Evolutionary conservation across 768 basidiomycete species (phyloP), one percentile per base, ranked within the genome.

Genomic region (Suillus variegatus): DNA sequence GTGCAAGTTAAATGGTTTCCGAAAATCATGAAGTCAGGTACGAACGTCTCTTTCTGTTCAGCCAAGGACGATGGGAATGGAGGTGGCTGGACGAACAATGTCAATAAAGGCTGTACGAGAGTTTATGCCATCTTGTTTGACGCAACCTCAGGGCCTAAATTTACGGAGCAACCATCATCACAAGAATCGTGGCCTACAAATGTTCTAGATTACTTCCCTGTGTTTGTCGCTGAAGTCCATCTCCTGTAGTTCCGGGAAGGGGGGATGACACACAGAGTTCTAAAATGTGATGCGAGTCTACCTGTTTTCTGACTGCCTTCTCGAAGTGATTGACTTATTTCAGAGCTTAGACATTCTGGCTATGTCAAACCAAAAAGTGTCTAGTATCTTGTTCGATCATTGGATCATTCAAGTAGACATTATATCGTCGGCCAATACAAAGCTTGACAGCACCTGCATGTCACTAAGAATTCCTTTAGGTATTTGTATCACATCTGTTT

Each of bases 1-100:
- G 3, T 77, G 84, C 63, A 85, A 86, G 64, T 74, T 81, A 5
- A 14, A 9, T 54, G 12, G 81, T 83, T 6, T 80, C 82, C 2
- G 80, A 81, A 0, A 75, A 40, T 3, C 1, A 6, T 85, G 77
- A 76, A 84, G 80, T 64, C 71, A 76, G 63, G 78, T 79, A 22
- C 20, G n/a, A 47, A 4, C 8, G 3, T 61, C 12, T 61, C 18
- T 28, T 32, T 46, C n/a, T 5, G 12, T 7, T 54, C 60, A 22
- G 25, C 25, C 25, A 28, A 18, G 46, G 46, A 47, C n/a, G 46
- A 47, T 22, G 10, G n/a, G n/a, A 46, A 47, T 13, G 46, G 0
- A n/a, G 22, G n/a, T 22, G 47, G 12, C n/a, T 47, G 6, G n/a
- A n/a, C 5, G n/a, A 47, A 47, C 10, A 47, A 22, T 47, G n/a